A percentile compares a stretch with the other conserved stretches of the same genome.
Evolutionary conservation across 164 flowering plant genomes (phyloP).

Genomic region (Liquidambar formosana): DNA sequence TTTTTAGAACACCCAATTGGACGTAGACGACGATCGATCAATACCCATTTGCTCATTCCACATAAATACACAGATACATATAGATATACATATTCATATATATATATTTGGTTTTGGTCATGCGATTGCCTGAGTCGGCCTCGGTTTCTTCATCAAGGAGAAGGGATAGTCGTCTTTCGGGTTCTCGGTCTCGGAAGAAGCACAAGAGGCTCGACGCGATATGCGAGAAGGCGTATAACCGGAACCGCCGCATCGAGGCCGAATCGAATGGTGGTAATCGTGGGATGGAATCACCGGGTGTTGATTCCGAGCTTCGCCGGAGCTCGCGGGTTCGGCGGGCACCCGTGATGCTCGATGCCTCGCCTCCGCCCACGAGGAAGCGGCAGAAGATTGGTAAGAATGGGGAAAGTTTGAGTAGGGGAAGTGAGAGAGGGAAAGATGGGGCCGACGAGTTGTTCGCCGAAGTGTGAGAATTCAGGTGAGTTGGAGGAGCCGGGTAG

Average conservation of each 20-base stretch:
- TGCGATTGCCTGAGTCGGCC: slow-evolving; percentile 48
- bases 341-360: slow-evolving; percentile 59
- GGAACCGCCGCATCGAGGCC: slow-evolving; percentile 29
- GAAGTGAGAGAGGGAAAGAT: slow-evolving; percentile 21
- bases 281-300: slow-evolving; percentile 17
- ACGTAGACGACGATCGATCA: slow-evolving; percentile 1
- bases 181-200: slow-evolving; percentile 54
- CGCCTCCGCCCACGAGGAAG: slow-evolving; percentile 63
- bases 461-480: slow-evolving; percentile 17
- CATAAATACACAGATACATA: neutral
- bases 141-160: slow-evolving; percentile 30
- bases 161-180: slow-evolving; percentile 23
- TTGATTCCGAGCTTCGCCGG: slow-evolving; percentile 57
- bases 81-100: neutral
- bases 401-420: slow-evolving; percentile 10
- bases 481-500: slow-evolving; percentile 31
- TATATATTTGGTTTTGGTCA: slow-evolving; percentile 33
- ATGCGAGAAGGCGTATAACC: slow-evolving; percentile 54
- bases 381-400: slow-evolving; percentile 31
- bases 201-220: slow-evolving; percentile 82
- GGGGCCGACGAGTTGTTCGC: slow-evolving; percentile 16
- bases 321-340: slow-evolving; percentile 69
- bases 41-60: slow-evolving; percentile 5
- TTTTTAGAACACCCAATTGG: slow-evolving; percentile 9
- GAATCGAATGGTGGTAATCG: slow-evolving; percentile 27